Evolutionary conservation across 305 asterid genomes (phyloP), one percentile per base, ranked within the genome.

Genomic region (Ilex paraguariensis): DNA sequence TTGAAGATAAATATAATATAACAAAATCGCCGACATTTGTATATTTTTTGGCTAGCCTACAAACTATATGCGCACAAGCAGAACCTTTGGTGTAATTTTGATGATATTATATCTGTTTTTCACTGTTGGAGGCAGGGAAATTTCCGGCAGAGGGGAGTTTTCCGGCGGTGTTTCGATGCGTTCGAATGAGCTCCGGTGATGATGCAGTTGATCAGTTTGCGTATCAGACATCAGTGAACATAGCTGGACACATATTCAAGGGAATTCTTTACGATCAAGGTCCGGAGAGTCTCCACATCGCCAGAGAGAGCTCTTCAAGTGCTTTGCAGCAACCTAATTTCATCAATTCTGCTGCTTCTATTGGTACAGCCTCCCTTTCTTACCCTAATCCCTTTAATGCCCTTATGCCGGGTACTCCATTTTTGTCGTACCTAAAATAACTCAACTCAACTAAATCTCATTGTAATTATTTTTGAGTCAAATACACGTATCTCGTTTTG

Each of bases 241-340:
- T 72, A 28, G 72, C 56, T 15, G 77, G 77, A 31, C 77, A 66
- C 59, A 69, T 66, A 3, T 72, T 72, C 67, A 72, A 72, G 60
- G 77, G 77, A 39, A 61, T 72, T 66, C 62, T 72, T 10, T 72
- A 66, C 54, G 77, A 72, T 58, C 77, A 66, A 56, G 73, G 73
- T 16, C 58, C 36, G 10, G 61, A 69, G 44, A 59, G 59, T 3
- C 39, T 17, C 56, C 31, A 17, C 3, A 21, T 21, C 28, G 28
- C 28, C 28, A 2, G 28, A 21, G 61, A 59, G 48, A 61, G 44
- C 15, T 42, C 31, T 62, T 56, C 72, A 16, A 52, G 31, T 36
- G 56, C 50, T 16, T 51, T 39, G 10, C 62, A 55, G 6, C 65
- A 55, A 4, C 59, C 16, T 11, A 52, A 52, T 52, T 21, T 21